Evolutionary conservation across 1,139 yeast species (phyloP).

Genomic region (Candida sp.): DNA sequence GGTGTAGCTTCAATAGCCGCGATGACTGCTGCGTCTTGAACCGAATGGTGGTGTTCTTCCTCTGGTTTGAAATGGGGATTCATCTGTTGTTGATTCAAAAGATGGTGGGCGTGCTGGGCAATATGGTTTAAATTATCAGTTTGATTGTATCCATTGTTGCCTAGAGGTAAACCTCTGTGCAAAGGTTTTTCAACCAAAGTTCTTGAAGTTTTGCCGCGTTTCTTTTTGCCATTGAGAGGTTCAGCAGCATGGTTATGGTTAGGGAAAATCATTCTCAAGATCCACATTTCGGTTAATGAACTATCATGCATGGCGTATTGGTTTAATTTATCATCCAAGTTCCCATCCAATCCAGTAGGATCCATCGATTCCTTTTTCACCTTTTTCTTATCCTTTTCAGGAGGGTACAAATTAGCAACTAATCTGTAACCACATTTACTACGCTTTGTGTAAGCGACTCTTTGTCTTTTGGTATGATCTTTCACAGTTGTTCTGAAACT

Average conservation of each 20-base stretch:
- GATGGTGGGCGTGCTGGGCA: conserved; percentile 5
- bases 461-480: conserved; percentile 44
- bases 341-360: conserved; percentile 14
- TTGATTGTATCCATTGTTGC: conserved; percentile 12
- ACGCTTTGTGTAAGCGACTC: conserved; percentile 51
- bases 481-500: conserved; percentile 48
- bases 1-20: conserved; percentile 39
- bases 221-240: conserved; percentile 32
- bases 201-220: conserved; percentile 37
- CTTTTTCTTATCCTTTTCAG: conserved; percentile 37
- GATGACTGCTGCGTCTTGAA: conserved; percentile 43
- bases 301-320: conserved; percentile 11
- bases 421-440: conserved; percentile 48
- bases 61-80: conserved; percentile 11
- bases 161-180: conserved; percentile 20
- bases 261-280: conserved; percentile 48
- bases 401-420: conserved; percentile 46
- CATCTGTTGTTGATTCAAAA: conserved; percentile 10
- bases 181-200: conserved; percentile 47
- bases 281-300: conserved; percentile 37
- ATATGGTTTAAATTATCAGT: conserved; percentile 6
- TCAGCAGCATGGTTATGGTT: conserved; percentile 47
- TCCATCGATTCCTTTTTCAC: conserved; percentile 17
- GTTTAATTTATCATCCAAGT: conserved; percentile 21
- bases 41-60: conserved; percentile 29